A percentile compares a stretch with the other conserved stretches of the same genome.
Conservation (phyloP, 495 filamentous ascomycete species). For the Penicillium roqueforti region DNA sequence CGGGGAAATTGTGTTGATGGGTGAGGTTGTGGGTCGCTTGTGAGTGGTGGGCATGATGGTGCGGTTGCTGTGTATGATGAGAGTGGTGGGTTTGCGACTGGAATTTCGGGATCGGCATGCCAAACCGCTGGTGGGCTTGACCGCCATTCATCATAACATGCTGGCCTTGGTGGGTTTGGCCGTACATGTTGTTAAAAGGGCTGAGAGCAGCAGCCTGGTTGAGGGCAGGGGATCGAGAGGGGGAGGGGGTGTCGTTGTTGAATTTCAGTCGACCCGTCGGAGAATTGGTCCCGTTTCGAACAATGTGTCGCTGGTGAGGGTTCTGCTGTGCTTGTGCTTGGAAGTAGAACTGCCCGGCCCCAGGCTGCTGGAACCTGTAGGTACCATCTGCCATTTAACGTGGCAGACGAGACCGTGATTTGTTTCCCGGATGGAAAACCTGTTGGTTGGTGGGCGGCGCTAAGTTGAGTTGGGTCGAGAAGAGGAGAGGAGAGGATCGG, state of each 20-base stretch:
- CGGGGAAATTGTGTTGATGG: conserved; percentile 79
- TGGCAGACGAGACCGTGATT: conserved; percentile 43
- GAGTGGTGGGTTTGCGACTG: conserved; percentile 68
- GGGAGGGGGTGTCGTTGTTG: conserved; percentile 61
- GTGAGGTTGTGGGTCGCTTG: conserved; percentile 61
- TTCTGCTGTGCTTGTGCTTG: conserved; percentile 51
- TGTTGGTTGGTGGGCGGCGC: conserved; percentile 21
- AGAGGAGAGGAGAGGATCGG: conserved; percentile 38
- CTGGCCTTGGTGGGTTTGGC: conserved; percentile 74
- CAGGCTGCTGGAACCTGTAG: conserved; percentile 70
- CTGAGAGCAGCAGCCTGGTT: conserved; percentile 61
- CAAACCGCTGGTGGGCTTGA: conserved; percentile 57
- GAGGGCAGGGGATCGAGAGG: conserved; percentile 64
- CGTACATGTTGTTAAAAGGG: conserved; percentile 73
- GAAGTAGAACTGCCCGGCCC: conserved; percentile 61
- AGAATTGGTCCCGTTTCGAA: conserved; percentile 55
- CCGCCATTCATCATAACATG: conserved; percentile 72
- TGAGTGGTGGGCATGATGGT: conserved; percentile 68
- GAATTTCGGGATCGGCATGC: conserved; percentile 65
- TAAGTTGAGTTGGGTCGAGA: conserved; percentile 23
- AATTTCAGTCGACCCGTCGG: conserved; percentile 45
- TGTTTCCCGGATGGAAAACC: conserved; percentile 27
- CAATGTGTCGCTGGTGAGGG: conserved; percentile 47
- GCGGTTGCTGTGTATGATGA: conserved; percentile 70
- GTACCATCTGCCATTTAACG: conserved; percentile 82